Base-by-base conservation (phyloP, 768 basidiomycete species). In the Trametes gibbosa region DNA sequence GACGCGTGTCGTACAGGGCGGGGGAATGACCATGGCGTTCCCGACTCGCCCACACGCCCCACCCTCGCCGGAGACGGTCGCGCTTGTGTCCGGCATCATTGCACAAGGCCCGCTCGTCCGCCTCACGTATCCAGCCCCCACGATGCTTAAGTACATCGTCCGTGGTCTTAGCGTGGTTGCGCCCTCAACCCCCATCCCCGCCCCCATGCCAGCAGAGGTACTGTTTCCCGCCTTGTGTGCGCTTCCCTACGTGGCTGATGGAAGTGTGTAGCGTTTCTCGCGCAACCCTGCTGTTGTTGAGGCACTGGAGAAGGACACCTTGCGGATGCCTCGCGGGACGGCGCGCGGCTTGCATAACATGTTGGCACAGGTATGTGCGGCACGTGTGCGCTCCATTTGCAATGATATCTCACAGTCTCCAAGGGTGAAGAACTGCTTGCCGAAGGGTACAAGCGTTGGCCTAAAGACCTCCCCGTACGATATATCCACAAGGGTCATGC, bases 91-190 rank as follows among this genome's bases (percentile, higher is more conserved):
- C n/a, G 89, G 87, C 0, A 72, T 90, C 32, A 85, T 92, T 43
- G 76, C 81, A 3, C 79, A 81, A 23, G 84, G 85, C 56, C 89
- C 90, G 3, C 74, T 90, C 29, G 77, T 92, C 41, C 74, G 72
- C 7, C 83, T 87, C 67, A 73, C 87, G 0, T 76, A 77, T 1
- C 88, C 87, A 0, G 80, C 83, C 0, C 66, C 77, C 1, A 82
- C 79, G 59, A 29, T 79, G 1, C 41, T 76, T 37, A 79, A 81
- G 35, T 79, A 78, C 77, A 51, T 81, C 29, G 86, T 83, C 4
- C 73, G 78, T 2, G 75, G 75, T 63, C 72, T 75, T 1, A 79
- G 79, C 56, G 59, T 62, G 7, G 4, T 88, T n/a, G 46, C 75
- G 1, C 89, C 89, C 2, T 72, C 78, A 50, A 55, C 74, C 14